Conservation (phyloP, 805 yeast genomes). For the Yarrowia sp. region DNA sequence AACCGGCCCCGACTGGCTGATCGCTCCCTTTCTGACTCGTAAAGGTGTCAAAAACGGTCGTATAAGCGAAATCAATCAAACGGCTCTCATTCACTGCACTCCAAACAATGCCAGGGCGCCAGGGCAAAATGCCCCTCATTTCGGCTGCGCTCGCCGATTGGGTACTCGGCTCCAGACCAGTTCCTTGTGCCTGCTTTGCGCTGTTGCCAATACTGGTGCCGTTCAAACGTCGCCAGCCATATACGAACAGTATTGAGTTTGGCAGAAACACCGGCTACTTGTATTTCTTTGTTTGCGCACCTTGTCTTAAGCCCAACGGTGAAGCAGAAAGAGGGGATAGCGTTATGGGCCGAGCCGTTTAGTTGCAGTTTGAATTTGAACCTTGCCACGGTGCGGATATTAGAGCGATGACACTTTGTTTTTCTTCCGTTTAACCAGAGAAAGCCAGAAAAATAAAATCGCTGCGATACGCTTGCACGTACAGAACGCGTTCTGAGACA, state of each 20-base stretch:
- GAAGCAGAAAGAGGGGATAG: constrained; percentile 26
- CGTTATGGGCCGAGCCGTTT: constrained; percentile 23
- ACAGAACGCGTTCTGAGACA: not conserved
- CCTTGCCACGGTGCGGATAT: not conserved
- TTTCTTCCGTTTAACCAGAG: too few relatives aligned
- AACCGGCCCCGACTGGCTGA: too few relatives aligned
- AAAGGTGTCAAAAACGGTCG: not conserved
- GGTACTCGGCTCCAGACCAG: not conserved
- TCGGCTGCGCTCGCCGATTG: not conserved
- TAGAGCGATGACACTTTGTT: too few relatives aligned
- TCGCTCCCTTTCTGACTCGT: too few relatives aligned
- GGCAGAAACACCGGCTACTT: not conserved
- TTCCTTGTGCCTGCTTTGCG: constrained; percentile 25
- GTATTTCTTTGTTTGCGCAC: not conserved
- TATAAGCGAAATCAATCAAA: not conserved
- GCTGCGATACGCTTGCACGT: not conserved
- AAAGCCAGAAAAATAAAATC: not conserved
- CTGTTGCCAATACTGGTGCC: not conserved
- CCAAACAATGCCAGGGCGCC: too few relatives aligned
- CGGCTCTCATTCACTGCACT: too few relatives aligned
- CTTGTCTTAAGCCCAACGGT: constrained; percentile 20
- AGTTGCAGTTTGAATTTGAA: constrained; percentile 11
- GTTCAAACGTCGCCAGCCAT: too few relatives aligned
- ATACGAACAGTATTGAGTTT: not conserved
- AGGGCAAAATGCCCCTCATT: too few relatives aligned